Conservation (phyloP, 352 stramenopile species). For the Albugo laibachii region DNA sequence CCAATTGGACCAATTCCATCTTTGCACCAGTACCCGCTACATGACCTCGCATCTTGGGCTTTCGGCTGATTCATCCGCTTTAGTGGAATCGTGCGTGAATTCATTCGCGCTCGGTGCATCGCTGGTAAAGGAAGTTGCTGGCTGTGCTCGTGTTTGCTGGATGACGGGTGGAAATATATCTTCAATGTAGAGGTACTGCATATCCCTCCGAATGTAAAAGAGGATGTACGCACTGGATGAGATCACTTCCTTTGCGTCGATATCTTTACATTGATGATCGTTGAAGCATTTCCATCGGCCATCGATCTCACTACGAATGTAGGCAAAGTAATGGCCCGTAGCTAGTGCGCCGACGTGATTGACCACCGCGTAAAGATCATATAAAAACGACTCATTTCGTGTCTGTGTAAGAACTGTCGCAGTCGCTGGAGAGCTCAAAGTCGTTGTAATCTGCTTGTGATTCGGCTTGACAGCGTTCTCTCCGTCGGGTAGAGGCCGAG, state of each 20-base stretch:
- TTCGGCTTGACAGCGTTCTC: too few species aligned
- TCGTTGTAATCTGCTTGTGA: too few species aligned
- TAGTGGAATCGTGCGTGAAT: too few species aligned
- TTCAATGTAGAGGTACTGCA: slow-evolving; percentile 35
- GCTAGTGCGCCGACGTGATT: slow-evolving; percentile 94
- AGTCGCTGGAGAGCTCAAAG: slow-evolving; percentile 28
- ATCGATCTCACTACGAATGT: slow-evolving; percentile 58
- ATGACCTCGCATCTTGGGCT: too few species aligned
- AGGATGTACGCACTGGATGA: slow-evolving; percentile 79
- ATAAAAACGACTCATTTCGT: slow-evolving; percentile 44
- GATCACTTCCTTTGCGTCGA: slow-evolving; percentile 73
- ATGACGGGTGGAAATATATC: slow-evolving; percentile 50
- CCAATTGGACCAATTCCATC: too few species aligned
- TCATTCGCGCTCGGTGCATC: too few species aligned
- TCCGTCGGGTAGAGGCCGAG: too few species aligned
- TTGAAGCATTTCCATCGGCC: slow-evolving; percentile 98
- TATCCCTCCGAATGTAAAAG: slow-evolving; percentile 76
- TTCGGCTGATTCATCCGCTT: too few species aligned
- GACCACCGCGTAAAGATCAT: slow-evolving; percentile 94
- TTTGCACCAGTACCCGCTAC: too few species aligned
- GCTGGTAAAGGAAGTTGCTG: background rate
- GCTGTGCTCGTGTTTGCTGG: slow-evolving; percentile 7
- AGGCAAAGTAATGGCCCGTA: slow-evolving; percentile 90
- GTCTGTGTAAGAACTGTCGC: slow-evolving; percentile 15
- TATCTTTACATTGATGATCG: slow-evolving; percentile 82